phyloP scores from a whole-genome alignment of 78 protist species.

The Planoprotostelium fungivorum region DNA sequence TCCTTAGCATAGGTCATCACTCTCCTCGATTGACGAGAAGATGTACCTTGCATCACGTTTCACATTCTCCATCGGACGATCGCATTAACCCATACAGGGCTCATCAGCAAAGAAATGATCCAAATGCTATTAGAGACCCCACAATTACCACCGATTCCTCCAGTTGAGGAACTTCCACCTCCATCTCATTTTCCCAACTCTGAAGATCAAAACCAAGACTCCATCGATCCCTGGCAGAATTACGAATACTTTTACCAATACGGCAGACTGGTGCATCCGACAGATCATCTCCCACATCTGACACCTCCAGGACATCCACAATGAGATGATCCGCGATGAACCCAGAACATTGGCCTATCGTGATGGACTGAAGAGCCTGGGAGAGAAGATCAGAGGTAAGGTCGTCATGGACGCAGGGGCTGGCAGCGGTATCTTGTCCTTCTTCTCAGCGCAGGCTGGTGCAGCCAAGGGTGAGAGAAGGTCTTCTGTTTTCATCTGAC shows the following conservation, averaged over 20 bases:
- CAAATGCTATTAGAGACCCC: too few relatives aligned
- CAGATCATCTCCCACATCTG: not conserved
- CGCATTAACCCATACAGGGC: too few relatives aligned
- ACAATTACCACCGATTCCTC: too few relatives aligned
- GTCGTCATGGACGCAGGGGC: slow-evolving; percentile 56
- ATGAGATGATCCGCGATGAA: slow-evolving; percentile 52
- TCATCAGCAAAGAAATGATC: too few relatives aligned
- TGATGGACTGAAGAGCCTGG: slow-evolving; percentile 31
- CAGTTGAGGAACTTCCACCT: too few relatives aligned
- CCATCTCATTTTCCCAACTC: too few relatives aligned
- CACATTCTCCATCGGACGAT: too few relatives aligned
- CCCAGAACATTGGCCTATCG: slow-evolving; percentile 47
- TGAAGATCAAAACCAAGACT: too few relatives aligned
- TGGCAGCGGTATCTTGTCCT: slow-evolving; percentile 46
- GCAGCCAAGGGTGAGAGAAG: slow-evolving; percentile 8
- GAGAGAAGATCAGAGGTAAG: slow-evolving; percentile 32
- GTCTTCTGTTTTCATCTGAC: not conserved
- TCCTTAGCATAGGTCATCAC: too few relatives aligned
- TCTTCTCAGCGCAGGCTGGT: slow-evolving; percentile 38
- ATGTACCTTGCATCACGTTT: too few relatives aligned
- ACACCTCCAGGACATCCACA: slow-evolving; percentile 18
- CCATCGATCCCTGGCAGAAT: not conserved
- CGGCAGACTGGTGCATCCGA: not conserved
- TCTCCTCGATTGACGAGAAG: too few relatives aligned
- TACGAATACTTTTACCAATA: not conserved